A percentile compares a stretch with the other conserved stretches of the same genome.
These are phyloP conservation scores for Ophiocordyceps camponoti-leonardi DNA, from an alignment of 2,329 filamentous ascomycete genomes.

Conservation along the genomic window DNA sequence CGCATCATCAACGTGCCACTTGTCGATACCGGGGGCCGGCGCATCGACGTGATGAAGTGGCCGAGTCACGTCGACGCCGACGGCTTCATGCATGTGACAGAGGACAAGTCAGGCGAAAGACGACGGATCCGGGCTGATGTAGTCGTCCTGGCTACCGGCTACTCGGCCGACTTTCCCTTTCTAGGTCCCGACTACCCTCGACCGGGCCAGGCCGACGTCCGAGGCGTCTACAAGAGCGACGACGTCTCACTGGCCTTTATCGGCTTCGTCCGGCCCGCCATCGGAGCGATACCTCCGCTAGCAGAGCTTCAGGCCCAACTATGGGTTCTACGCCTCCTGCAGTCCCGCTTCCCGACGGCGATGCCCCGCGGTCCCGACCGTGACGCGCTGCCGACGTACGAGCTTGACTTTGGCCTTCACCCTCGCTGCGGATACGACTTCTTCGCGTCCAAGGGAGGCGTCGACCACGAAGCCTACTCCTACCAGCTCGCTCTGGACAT, in stretches of 20 bases:
- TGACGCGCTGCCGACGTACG: constrained; percentile 14
- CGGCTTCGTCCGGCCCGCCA: constrained; percentile 26
- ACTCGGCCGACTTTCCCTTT: constrained; percentile 23
- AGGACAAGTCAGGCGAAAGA: constrained; percentile 8
- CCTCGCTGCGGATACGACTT: constrained; percentile 15
- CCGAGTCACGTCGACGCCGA: constrained; percentile 17
- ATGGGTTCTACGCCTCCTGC: constrained; percentile 21
- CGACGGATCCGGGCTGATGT: constrained; percentile 22
- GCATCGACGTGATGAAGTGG: constrained; percentile 27
- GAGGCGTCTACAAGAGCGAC: constrained; percentile 28
- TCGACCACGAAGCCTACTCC: constrained; percentile 31
- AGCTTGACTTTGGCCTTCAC: constrained; percentile 23
- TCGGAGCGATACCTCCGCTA: constrained; percentile 29
- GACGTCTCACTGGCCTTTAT: constrained; percentile 25
- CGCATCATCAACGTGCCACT: constrained; percentile 21
- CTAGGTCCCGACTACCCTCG: constrained; percentile 20
- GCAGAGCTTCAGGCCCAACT: constrained; percentile 30
- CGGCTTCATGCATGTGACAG: constrained; percentile 19
- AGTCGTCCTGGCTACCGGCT: constrained; percentile 29
- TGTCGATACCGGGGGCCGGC: constrained; percentile 17
- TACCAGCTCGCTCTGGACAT: constrained; percentile 32
- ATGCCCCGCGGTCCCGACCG: constrained; percentile 4
- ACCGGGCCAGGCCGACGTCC: constrained; percentile 29
- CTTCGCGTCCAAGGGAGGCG: constrained; percentile 18
- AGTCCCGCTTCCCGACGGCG: constrained; percentile 8